Conservation (phyloP, 2,329 filamentous ascomycete genomes). For the Fusarium domesticum region DNA sequence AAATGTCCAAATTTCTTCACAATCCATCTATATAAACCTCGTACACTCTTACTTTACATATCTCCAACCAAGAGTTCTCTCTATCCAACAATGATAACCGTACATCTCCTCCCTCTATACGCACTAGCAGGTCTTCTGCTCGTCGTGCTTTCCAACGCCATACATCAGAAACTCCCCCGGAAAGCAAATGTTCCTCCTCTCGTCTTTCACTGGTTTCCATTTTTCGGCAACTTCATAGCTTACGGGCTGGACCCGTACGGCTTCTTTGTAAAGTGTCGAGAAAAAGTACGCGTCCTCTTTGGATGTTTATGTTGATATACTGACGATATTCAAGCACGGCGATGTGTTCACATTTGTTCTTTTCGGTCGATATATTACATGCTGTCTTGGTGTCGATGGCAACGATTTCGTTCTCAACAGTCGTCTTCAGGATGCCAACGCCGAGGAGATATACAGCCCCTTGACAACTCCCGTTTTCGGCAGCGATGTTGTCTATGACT, state of each 20-base stretch:
- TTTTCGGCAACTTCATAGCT: conserved; percentile 66
- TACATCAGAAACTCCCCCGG: conserved; percentile 16
- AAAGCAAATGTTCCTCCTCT: conserved; percentile 42
- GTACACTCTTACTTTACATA: too few relatives aligned
- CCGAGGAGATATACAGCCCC: conserved; percentile 53
- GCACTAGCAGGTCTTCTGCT: conserved; percentile 1
- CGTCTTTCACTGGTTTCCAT: conserved; percentile 59
- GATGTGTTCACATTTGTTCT: conserved; percentile 55
- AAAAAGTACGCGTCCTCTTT: conserved; percentile 52
- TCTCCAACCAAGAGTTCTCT: too few relatives aligned
- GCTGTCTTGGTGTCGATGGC: conserved; percentile 48
- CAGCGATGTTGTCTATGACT: conserved; percentile 78
- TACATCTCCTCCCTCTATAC: conserved; percentile 11
- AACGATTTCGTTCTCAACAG: conserved; percentile 58
- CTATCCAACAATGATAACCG: too few relatives aligned
- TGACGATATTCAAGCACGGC: conserved; percentile 39
- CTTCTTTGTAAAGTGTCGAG: conserved; percentile 62
- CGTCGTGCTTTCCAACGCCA: conserved; percentile 9
- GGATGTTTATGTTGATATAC: too few relatives aligned
- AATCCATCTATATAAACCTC: too few relatives aligned
- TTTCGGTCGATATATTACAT: conserved; percentile 49
- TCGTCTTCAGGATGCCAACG: conserved; percentile 50
- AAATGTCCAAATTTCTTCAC: too few relatives aligned
- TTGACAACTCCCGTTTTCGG: conserved; percentile 63
- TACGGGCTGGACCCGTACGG: conserved; percentile 70